Evolutionary conservation across 257 asterid species (phyloP).

Genomic region (Nicotiana benthamiana): DNA sequence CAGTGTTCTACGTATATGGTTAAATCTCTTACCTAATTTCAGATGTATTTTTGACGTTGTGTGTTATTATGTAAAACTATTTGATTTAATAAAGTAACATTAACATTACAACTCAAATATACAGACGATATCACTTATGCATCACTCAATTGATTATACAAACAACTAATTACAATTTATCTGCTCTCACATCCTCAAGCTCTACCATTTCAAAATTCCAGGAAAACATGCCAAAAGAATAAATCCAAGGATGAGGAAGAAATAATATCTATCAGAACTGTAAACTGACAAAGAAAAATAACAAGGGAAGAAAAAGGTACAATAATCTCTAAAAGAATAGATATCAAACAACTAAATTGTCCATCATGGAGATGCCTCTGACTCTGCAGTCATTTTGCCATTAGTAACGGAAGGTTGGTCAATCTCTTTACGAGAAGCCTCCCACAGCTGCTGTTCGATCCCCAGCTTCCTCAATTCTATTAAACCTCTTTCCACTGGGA

Average conservation of each 20-base stretch:
- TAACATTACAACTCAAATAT: not conserved
- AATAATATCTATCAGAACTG: not conserved
- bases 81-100: not conserved
- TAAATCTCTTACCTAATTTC: not conserved
- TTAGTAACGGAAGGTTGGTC: conserved; percentile 27
- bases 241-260: not conserved
- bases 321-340: not conserved
- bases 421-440: conserved; percentile 79
- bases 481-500: conserved; percentile 76
- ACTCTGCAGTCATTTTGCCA: conserved; percentile 6
- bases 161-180: not conserved
- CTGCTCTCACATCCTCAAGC: not conserved
- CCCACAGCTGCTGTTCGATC: conserved; percentile 84
- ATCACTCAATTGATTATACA: not conserved
- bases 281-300: not conserved
- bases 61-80: not conserved
- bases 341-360: not conserved
- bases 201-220: conserved; percentile 8
- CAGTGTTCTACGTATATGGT: not conserved
- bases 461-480: conserved; percentile 76
- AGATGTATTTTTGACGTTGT: not conserved
- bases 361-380: conserved; percentile 11
- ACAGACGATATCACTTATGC: not conserved
- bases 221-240: not conserved
- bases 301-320: not conserved